phyloP scores from a whole-genome alignment of 2,329 filamentous ascomycete genomes.

The Claviceps lovelessii region DNA sequence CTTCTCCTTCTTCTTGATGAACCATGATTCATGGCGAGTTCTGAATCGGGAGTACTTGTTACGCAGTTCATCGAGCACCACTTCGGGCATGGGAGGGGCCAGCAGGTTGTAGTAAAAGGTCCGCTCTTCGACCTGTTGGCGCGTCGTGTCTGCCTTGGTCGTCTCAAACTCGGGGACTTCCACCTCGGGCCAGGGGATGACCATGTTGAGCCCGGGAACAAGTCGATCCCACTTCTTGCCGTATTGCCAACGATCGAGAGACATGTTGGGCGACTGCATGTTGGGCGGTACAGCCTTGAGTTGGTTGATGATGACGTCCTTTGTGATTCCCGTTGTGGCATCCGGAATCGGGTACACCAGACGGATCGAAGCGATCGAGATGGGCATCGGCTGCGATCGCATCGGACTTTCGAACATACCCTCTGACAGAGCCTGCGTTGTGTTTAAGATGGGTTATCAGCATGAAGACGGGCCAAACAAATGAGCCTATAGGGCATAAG shows the following conservation, averaged over 20 bases:
- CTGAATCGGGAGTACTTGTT: constrained; percentile 72
- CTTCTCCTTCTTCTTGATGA: constrained; percentile 47
- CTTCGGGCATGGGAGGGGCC: constrained; percentile 60
- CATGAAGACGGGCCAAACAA: neutral
- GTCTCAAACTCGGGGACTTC: constrained; percentile 37
- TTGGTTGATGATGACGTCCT: constrained; percentile 66
- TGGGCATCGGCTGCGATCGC: constrained; percentile 24
- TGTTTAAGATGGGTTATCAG: neutral
- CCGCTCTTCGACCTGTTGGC: constrained; percentile 57
- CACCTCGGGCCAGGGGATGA: constrained; percentile 62
- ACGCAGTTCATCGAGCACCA: constrained; percentile 73
- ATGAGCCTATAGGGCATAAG: neutral
- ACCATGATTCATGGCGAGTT: constrained; percentile 64
- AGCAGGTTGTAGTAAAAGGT: constrained; percentile 70
- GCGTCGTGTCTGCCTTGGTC: constrained; percentile 54
- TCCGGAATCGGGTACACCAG: constrained; percentile 67
- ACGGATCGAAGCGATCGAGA: constrained; percentile 60
- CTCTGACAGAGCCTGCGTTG: constrained; percentile 14
- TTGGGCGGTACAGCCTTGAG: constrained; percentile 39
- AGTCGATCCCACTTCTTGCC: constrained; percentile 37
- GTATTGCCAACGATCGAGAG: constrained; percentile 25
- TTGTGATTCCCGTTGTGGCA: constrained; percentile 44
- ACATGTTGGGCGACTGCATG: constrained; percentile 31
- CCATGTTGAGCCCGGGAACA: constrained; percentile 56
- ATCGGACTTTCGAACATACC: constrained; percentile 18